Evolutionary conservation across 2,329 filamentous ascomycete genomes (phyloP), one percentile per base, ranked within the genome.

Genomic region (Fusarium anguioides): DNA sequence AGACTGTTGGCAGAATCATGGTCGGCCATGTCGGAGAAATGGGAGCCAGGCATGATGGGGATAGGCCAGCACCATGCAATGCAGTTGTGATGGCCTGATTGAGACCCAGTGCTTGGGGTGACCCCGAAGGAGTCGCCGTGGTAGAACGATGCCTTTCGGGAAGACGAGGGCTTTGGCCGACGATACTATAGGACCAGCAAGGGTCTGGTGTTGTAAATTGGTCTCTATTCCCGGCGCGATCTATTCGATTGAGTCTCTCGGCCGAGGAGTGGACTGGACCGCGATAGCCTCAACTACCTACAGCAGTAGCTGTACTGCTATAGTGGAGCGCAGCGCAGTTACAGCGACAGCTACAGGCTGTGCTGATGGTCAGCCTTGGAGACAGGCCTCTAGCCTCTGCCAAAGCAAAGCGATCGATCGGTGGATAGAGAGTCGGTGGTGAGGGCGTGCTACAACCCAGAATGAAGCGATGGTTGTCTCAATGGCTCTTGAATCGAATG

Each of bases 1-100:
- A 82, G 77, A 74, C 77, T 77, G 69, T 70, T 71, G 64, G 78
- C 70, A 68, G 76, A 73, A 69, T 80, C 79, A 70, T 80, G 76
- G 74, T 80, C 77, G 59, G 78, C 75, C 80, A 81, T 81, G 68
- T 69, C 70, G 67, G 67, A 70, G 66, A 68, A 72, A 52, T 61
- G 66, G 56, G 71, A 73, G 69, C 71, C 64, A 63, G 72, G 72
- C 68, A 72, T 72, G 69, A 64, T 68, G 54, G 66, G 59, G 68
- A 61, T 66, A 52, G 66, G 57, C 64, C 66, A 66, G 68, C 52
- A 74, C 72, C 71, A 74, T 74, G 72, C 69, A 71, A 74, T 74
- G 72, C 71, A 69, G 66, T 66, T 66, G 61, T 60, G 64, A 72
- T 74, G 72, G 72, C 66, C 68, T 70, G 72, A 74, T 73, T 63